Evolutionary conservation across 2,329 filamentous ascomycete species (phyloP).

Genomic region (Xylaria arbuscula): DNA sequence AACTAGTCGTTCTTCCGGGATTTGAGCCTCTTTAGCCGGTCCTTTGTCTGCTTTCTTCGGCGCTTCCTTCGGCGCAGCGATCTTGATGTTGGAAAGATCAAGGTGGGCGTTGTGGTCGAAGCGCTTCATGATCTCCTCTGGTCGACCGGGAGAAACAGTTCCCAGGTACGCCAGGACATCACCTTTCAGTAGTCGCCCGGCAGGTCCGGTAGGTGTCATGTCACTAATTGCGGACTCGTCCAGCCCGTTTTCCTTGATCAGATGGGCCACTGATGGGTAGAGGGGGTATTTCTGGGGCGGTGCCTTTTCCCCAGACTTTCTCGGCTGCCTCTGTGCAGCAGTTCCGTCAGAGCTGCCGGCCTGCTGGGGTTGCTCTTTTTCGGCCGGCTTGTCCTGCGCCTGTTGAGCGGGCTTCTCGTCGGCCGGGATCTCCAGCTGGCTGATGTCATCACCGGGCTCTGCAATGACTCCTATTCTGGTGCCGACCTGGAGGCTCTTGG

Average conservation of each 20-base stretch:
- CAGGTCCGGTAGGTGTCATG: constrained; percentile 88
- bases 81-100: constrained; percentile 95
- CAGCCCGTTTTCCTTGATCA: constrained; percentile 83
- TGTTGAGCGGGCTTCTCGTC: constrained; percentile 66
- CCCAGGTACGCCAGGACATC: constrained; percentile 93
- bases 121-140: constrained; percentile 74
- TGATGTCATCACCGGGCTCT: constrained; percentile 82
- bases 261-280: constrained; percentile 83
- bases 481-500: constrained; percentile 82
- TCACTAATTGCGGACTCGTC: constrained; percentile 79
- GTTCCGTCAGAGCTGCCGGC: constrained; percentile 52
- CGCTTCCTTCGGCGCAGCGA: constrained; percentile 66
- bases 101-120: constrained; percentile 83
- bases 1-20: constrained; percentile 66
- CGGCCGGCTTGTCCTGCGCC: constrained; percentile 46
- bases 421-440: constrained; percentile 77
- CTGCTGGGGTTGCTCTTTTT: constrained; percentile 44
- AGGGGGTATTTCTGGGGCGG: constrained; percentile 77
- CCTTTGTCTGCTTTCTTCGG: constrained; percentile 51
- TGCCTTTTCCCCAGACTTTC: constrained; percentile 59
- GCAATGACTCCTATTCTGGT: constrained; percentile 84
- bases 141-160: constrained; percentile 76
- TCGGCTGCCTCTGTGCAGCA: constrained; percentile 47
- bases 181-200: constrained; percentile 90
- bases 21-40: constrained; percentile 54